These are phyloP conservation scores for Bullera alba DNA, from an alignment of 768 basidiomycete genomes.

Conservation along the genomic window DNA sequence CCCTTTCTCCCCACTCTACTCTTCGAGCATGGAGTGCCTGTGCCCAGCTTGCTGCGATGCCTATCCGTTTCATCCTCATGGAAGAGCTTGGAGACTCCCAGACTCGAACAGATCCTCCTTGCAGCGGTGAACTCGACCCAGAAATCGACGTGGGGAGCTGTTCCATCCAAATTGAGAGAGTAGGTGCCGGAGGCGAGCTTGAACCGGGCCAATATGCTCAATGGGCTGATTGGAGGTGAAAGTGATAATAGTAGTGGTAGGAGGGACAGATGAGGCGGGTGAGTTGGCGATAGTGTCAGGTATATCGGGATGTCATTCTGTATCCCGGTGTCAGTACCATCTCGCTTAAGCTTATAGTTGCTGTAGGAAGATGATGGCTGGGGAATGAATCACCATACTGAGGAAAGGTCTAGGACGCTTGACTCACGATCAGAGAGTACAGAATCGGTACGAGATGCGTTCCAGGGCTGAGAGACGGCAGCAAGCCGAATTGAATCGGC, in stretches of 20 bases:
- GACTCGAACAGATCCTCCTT: background rate
- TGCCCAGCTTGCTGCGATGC: no score
- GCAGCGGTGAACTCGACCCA: constrained; percentile 15
- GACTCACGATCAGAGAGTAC: constrained; percentile 8
- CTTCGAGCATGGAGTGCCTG: no score
- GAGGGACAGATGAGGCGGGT: constrained; percentile 23
- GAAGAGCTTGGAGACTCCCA: constrained; percentile 18
- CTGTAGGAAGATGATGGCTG: no score
- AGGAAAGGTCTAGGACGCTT: background rate
- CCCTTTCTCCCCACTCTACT: no score
- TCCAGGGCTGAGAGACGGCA: constrained; percentile 3
- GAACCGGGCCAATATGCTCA: constrained; percentile 10
- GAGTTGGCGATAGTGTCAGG: constrained; percentile 18
- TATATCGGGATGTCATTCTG: constrained; percentile 26
- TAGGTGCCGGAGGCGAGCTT: constrained; percentile 3
- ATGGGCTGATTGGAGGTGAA: constrained; percentile 5
- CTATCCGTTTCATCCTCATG: constrained; percentile 4
- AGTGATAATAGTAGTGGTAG: constrained; percentile 21
- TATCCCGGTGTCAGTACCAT: no score
- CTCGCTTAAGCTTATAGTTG: no score
- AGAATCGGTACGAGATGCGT: constrained; percentile 5
- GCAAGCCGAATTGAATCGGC: constrained; percentile 3
- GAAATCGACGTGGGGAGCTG: constrained; percentile 22
- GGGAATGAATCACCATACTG: background rate
- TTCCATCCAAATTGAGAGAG: constrained; percentile 14